A percentile compares a stretch with the other conserved stretches of the same genome.
These are phyloP conservation scores for Blastobotrys arbuscula DNA, from an alignment of 1,139 yeast species.

Conservation along the genomic window DNA sequence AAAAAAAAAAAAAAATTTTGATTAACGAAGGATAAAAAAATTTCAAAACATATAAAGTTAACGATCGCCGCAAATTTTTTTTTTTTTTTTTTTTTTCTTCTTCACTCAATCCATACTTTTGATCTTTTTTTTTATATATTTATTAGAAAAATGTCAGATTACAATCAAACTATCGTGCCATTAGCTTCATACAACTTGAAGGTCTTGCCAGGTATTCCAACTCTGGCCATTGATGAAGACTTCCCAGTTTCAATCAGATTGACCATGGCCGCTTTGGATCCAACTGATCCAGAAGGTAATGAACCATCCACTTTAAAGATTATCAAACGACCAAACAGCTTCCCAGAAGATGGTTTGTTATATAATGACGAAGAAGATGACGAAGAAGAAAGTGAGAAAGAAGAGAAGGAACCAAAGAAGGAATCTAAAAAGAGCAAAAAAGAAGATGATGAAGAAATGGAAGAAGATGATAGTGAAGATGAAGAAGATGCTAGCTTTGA, in stretches of 20 bases:
- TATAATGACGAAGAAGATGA: constrained; percentile 45
- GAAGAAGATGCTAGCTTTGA: constrained; percentile 57
- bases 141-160: constrained; percentile 12
- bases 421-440: constrained; percentile 20
- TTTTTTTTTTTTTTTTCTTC: constrained; percentile 1
- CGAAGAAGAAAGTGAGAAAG: constrained; percentile 49
- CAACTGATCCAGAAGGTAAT: constrained; percentile 70
- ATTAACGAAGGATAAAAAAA: constrained; percentile 3
- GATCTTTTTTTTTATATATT: constrained; percentile 4
- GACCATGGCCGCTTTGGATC: constrained; percentile 94
- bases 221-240: constrained; percentile 79
- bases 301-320: constrained; percentile 83
- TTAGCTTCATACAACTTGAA: constrained; percentile 81
- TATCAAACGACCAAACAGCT: constrained; percentile 63
- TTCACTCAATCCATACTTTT: neutral
- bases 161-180: constrained; percentile 49
- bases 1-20: neutral
- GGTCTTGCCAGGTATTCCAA: constrained; percentile 78
- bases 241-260: constrained; percentile 85
- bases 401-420: constrained; percentile 38
- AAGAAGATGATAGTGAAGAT: constrained; percentile 46
- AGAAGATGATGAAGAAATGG: constrained; percentile 25
- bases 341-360: constrained; percentile 46
- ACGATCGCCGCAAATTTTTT: constrained; percentile 5
- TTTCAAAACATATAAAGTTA: constrained; percentile 3